A percentile compares a stretch with the other conserved stretches of the same genome.
Evolutionary conservation across 176 grass and related monocot genomes (phyloP).

Genomic region (Zizania latifolia): DNA sequence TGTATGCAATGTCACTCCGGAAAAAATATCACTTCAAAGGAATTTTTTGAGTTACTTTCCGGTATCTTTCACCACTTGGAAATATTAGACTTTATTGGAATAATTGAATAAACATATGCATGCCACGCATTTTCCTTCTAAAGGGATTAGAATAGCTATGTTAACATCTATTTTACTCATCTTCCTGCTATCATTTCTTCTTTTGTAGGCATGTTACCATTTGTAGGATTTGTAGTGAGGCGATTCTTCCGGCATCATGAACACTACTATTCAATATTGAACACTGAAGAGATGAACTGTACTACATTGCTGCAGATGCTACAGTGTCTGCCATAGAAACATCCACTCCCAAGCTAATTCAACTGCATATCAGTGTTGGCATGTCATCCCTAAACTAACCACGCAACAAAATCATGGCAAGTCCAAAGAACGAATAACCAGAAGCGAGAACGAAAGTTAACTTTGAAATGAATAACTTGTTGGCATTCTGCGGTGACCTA

Average conservation of each 20-base stretch:
- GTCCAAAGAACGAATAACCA: not conserved
- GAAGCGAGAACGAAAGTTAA: not conserved
- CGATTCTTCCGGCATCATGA: not conserved
- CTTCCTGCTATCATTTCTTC: not conserved
- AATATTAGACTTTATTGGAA: not conserved
- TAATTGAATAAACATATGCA: not conserved
- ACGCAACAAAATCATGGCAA: not conserved
- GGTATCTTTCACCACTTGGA: not conserved
- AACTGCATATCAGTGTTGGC: not conserved
- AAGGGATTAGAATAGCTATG: too few relatives aligned
- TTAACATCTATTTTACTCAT: too few relatives aligned
- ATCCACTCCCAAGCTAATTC: not conserved
- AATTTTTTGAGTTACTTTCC: not conserved
- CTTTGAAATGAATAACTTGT: not conserved
- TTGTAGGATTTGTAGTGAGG: not conserved
- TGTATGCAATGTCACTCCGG: not conserved
- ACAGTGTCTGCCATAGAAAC: not conserved
- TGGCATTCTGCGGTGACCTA: not conserved
- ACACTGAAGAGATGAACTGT: not conserved
- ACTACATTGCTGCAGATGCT: not conserved
- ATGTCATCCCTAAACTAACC: not conserved
- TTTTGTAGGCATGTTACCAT: not conserved
- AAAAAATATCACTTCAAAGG: not conserved
- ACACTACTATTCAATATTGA: not conserved
- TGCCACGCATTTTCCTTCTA: not conserved